Conservation (phyloP, 2,329 filamentous ascomycete species). For the Alternaria viburni region DNA sequence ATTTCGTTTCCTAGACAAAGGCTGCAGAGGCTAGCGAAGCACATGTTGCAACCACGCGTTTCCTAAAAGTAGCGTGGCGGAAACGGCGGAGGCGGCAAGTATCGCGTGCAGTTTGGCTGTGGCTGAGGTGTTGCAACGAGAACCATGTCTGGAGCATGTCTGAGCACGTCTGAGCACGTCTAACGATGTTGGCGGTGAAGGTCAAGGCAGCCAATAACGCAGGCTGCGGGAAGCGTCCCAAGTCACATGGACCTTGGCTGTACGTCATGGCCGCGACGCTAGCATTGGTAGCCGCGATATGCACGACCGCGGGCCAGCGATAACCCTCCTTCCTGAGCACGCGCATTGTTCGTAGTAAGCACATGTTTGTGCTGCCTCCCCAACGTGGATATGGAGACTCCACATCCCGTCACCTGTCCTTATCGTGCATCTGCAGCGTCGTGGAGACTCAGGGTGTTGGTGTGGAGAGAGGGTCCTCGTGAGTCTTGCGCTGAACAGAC, state of each 20-base stretch:
- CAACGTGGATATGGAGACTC: slow-evolving; percentile 11
- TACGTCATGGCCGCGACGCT: slow-evolving; percentile 10
- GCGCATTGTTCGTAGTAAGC: slow-evolving; percentile 8
- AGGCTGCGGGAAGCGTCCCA: neutral
- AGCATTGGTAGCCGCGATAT: slow-evolving; percentile 11
- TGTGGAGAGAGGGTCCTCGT: slow-evolving; percentile 15
- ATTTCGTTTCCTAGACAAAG: neutral
- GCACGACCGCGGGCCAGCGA: neutral
- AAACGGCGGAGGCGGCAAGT: neutral
- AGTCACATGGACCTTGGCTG: slow-evolving; percentile 10
- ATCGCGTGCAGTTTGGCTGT: neutral
- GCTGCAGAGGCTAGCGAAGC: neutral
- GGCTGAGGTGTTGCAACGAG: slow-evolving; percentile 7
- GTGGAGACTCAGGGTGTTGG: slow-evolving; percentile 13
- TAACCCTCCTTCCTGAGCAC: slow-evolving; percentile 7
- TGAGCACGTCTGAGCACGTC: neutral
- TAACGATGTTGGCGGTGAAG: slow-evolving; percentile 5
- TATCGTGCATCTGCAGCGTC: slow-evolving; percentile 15
- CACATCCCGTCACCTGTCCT: slow-evolving; percentile 29
- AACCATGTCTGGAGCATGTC: neutral
- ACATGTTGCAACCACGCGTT: neutral
- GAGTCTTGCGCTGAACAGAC: slow-evolving; percentile 7
- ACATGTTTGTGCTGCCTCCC: slow-evolving; percentile 1
- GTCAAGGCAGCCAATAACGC: neutral
- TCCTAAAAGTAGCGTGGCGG: neutral